Percentiles rank a stretch among this genome's conserved stretches.
Evolutionary conservation across 257 asterid genomes (phyloP).

Genomic region (Nicotiana noctiflora): DNA sequence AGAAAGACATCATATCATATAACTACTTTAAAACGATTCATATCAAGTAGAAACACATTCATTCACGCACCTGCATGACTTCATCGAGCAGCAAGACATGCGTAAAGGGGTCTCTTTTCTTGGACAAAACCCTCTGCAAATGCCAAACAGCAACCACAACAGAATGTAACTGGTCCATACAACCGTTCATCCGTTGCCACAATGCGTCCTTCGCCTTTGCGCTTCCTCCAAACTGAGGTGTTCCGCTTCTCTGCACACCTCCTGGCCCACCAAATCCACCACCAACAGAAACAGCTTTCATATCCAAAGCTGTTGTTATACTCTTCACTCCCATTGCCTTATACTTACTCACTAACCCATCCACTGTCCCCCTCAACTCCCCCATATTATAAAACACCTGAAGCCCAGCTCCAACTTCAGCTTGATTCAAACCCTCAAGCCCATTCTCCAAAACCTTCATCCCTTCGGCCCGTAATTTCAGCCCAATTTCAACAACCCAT

Average conservation of each 20-base stretch:
- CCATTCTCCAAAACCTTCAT: conserved; percentile 91
- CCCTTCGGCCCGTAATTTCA: conserved; percentile 68
- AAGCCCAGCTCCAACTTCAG: conserved; percentile 92
- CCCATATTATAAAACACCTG: conserved; percentile 98
- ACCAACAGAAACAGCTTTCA: conserved; percentile 68
- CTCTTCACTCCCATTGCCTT: conserved; percentile 79
- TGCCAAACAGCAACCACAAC: conserved; percentile 89
- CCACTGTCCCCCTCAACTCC: conserved; percentile 83
- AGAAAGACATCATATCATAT: too few relatives aligned
- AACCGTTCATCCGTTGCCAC: conserved; percentile 87
- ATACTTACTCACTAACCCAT: conserved; percentile 82
- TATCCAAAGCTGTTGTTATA: conserved; percentile 70
- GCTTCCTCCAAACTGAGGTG: conserved; percentile 85
- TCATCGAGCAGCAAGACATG: conserved; percentile 90
- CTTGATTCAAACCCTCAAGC: conserved; percentile 85
- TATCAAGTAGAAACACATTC: neutral
- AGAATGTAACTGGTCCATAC: conserved; percentile 87
- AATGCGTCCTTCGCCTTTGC: conserved; percentile 86
- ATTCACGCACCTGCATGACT: conserved; percentile 62
- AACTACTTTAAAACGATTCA: neutral
- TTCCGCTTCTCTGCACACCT: conserved; percentile 88
- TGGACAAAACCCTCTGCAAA: conserved; percentile 93
- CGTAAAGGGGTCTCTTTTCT: conserved; percentile 95
- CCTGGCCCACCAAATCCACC: conserved; percentile 75
- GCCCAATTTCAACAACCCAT: conserved; percentile 84